phyloP scores from a whole-genome alignment of 164 flowering plant species.

The Hamamelis virginiana region DNA sequence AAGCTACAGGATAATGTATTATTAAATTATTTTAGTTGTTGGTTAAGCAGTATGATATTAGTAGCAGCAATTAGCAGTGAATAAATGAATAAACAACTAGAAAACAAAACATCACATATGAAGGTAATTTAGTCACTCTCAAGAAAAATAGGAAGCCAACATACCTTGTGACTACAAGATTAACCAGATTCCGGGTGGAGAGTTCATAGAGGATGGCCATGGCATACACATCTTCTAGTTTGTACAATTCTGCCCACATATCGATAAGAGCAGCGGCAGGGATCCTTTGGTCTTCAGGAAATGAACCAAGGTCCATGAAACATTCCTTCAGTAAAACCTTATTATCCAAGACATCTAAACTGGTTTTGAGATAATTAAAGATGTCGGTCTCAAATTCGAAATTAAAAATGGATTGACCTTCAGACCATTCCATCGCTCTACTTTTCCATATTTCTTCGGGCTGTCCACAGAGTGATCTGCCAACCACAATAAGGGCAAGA shows the following conservation, averaged over 20 bases:
- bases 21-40: too few relatives aligned
- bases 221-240: conserved; percentile 20
- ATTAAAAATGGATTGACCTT: conserved; percentile 25
- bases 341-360: conserved; percentile 21
- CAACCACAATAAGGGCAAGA: conserved; percentile 38
- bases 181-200: too few relatives aligned
- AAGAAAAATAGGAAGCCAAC: too few relatives aligned
- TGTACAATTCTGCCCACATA: conserved; percentile 42
- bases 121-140: background rate
- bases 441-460: conserved; percentile 27
- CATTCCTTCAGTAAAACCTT: conserved; percentile 24
- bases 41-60: too few relatives aligned
- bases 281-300: too few relatives aligned
- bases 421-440: conserved; percentile 8
- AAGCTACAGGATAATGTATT: too few relatives aligned
- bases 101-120: too few relatives aligned
- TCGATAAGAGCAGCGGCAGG: too few relatives aligned
- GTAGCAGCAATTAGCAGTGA: too few relatives aligned
- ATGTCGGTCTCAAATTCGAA: conserved; percentile 17
- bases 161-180: too few relatives aligned
- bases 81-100: too few relatives aligned
- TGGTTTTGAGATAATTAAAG: conserved; percentile 30
- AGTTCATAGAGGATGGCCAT: too few relatives aligned
- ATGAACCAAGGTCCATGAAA: conserved; percentile 50
- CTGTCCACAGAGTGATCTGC: conserved; percentile 27